Percentiles rank a stretch among this genome's conserved stretches.
phyloP scores from a whole-genome alignment of 371 early-diverging fungal species.

The Apophysomyces elegans region DNA sequence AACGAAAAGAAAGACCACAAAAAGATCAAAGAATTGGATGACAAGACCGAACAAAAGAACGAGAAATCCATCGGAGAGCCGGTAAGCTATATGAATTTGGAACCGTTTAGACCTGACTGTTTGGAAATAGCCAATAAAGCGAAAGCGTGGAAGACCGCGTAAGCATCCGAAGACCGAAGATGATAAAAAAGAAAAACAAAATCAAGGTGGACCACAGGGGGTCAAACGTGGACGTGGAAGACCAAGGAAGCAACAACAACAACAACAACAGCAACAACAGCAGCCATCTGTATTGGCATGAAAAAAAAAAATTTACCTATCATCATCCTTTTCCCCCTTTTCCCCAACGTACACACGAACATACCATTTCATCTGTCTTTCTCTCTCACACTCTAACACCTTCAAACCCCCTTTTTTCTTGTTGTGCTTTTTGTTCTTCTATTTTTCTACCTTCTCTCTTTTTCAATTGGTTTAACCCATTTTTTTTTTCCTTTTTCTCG shows the following conservation, averaged over 20 bases:
- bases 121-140: conserved; percentile 2
- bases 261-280: not conserved
- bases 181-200: not conserved
- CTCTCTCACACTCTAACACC: not conserved
- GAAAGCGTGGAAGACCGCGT: conserved; percentile 12
- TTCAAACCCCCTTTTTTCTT: not conserved
- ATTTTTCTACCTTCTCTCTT: not conserved
- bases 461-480: not conserved
- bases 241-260: conserved; percentile 7
- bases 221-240: conserved; percentile 6
- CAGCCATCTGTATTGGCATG: not conserved
- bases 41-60: not conserved
- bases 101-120: not conserved
- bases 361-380: too few relatives aligned
- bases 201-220: not conserved
- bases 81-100: not conserved
- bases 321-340: not conserved
- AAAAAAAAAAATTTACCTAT: not conserved
- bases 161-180: conserved; percentile 3
- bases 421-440: not conserved
- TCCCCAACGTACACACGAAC: not conserved
- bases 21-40: conserved; percentile 4
- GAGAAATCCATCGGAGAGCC: conserved; percentile 1
- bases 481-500: not conserved
- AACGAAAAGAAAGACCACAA: not conserved